A percentile compares a stretch with the other conserved stretches of the same genome.
phyloP scores from a whole-genome alignment of 2,329 filamentous ascomycete genomes.

The Daldinia eschscholtzii region DNA sequence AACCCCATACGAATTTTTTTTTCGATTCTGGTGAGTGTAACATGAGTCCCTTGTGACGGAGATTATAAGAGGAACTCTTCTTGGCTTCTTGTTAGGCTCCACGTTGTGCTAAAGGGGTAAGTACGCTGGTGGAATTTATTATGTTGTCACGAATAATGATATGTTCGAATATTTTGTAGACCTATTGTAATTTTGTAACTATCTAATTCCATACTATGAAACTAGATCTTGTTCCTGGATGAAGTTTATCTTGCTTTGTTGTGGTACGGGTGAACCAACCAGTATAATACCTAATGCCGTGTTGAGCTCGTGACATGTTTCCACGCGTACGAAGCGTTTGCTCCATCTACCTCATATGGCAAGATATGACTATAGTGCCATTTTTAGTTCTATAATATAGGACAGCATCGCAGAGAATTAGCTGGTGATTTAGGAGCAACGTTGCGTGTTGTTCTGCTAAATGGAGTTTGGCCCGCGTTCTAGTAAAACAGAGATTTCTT shows the following conservation, averaged over 20 bases:
- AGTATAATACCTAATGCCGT: slow-evolving; percentile 3
- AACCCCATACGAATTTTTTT: slow-evolving; percentile 15
- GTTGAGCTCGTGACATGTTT: neutral
- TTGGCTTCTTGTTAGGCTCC: slow-evolving; percentile 3
- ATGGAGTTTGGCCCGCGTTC: slow-evolving; percentile 28
- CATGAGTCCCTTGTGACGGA: slow-evolving; percentile 16
- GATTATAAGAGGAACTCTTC: neutral
- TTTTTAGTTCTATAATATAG: slow-evolving; percentile 14
- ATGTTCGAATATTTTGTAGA: neutral
- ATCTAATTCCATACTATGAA: neutral
- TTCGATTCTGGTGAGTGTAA: slow-evolving; percentile 26
- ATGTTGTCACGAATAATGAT: neutral
- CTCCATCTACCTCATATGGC: slow-evolving; percentile 17
- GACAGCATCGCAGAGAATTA: slow-evolving; percentile 18
- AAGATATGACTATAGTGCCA: slow-evolving; percentile 12
- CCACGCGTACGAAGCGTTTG: slow-evolving; percentile 27
- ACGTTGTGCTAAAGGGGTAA: slow-evolving; percentile 13
- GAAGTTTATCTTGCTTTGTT: slow-evolving; percentile 16
- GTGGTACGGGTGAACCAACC: slow-evolving; percentile 17
- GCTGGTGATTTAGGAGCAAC: slow-evolving; percentile 18
- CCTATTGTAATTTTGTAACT: neutral
- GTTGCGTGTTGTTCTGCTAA: slow-evolving; percentile 25
- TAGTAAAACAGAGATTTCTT: slow-evolving; percentile 25
- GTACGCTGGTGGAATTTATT: neutral
- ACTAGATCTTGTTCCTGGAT: slow-evolving; percentile 15